Conservation (phyloP, 306 rosid species). For the Corylus avellana region DNA sequence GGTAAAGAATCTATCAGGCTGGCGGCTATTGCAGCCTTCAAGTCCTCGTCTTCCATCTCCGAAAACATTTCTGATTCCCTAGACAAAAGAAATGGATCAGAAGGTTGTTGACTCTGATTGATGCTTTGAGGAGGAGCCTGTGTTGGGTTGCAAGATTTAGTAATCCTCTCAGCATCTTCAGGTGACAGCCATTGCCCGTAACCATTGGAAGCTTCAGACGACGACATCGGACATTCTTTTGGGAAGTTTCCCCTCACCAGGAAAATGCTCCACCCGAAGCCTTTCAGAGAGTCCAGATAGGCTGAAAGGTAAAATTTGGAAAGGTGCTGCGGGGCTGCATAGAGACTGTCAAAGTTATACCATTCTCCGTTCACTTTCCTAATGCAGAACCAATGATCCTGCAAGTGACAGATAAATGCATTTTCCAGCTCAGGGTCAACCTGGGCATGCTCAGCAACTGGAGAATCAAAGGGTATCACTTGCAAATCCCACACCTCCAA, state of each 20-base stretch:
- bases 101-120: slow-evolving; percentile 35
- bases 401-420: slow-evolving; percentile 94
- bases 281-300: slow-evolving; percentile 83
- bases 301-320: slow-evolving; percentile 98
- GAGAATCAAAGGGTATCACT: slow-evolving; percentile 97
- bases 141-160: slow-evolving; percentile 77
- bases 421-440: slow-evolving; percentile 92
- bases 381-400: slow-evolving; percentile 97
- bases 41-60: slow-evolving; percentile 82
- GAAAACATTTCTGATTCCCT: slow-evolving; percentile 57
- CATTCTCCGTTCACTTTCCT: slow-evolving; percentile 91
- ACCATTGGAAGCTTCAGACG: slow-evolving; percentile 87
- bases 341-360: slow-evolving; percentile 96
- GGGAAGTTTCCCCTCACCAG: slow-evolving; percentile 94
- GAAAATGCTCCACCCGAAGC: slow-evolving; percentile 99
- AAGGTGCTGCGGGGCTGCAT: slow-evolving; percentile 91
- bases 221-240: slow-evolving; percentile 80
- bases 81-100: slow-evolving; percentile 39
- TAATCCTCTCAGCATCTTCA: slow-evolving; percentile 94
- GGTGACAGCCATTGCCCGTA: slow-evolving; percentile 97
- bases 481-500: slow-evolving; percentile 98
- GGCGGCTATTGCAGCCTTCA: slow-evolving; percentile 93
- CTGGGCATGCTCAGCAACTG: slow-evolving; percentile 96
- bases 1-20: slow-evolving; percentile 74
- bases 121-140: slow-evolving; percentile 55